Evolutionary conservation across 2,329 filamentous ascomycete genomes (phyloP).

Genomic region (Colletotrichum sp.): DNA sequence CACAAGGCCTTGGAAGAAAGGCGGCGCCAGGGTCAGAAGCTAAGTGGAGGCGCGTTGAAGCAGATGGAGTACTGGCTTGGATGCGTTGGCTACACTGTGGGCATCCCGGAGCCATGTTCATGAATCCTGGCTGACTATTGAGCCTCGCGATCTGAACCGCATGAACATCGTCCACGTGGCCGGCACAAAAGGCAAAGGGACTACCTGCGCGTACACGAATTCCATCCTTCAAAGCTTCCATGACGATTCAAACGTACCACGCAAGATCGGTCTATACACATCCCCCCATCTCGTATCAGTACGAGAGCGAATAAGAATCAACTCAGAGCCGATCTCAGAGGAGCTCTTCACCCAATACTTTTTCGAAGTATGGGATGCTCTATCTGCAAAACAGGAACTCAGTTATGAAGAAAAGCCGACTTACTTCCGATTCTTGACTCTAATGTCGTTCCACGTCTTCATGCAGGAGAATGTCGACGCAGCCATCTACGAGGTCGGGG

Average conservation of each 20-base stretch:
- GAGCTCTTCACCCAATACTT: neutral
- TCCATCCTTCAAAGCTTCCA: neutral
- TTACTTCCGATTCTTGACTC: neutral
- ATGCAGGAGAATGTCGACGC: neutral
- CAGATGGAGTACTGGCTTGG: neutral
- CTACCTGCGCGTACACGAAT: neutral
- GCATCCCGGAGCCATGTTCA: no score
- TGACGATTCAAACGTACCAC: fast-evolving
- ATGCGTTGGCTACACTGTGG: neutral
- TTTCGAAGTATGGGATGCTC: neutral
- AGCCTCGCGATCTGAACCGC: neutral
- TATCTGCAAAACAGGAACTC: neutral
- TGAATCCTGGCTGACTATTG: neutral
- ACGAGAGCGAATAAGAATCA: neutral
- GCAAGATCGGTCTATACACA: neutral
- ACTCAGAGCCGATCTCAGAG: neutral
- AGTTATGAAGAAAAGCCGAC: neutral
- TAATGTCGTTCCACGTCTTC: neutral
- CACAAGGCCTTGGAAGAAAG: neutral
- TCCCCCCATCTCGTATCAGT: neutral
- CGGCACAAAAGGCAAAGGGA: neutral
- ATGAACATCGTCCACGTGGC: neutral
- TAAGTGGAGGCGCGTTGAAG: neutral
- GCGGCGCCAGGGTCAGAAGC: neutral
- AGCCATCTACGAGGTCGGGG: neutral